These are phyloP conservation scores for Mrakia hoshinonis DNA, from an alignment of 768 basidiomycete genomes.

Conservation along the genomic window DNA sequence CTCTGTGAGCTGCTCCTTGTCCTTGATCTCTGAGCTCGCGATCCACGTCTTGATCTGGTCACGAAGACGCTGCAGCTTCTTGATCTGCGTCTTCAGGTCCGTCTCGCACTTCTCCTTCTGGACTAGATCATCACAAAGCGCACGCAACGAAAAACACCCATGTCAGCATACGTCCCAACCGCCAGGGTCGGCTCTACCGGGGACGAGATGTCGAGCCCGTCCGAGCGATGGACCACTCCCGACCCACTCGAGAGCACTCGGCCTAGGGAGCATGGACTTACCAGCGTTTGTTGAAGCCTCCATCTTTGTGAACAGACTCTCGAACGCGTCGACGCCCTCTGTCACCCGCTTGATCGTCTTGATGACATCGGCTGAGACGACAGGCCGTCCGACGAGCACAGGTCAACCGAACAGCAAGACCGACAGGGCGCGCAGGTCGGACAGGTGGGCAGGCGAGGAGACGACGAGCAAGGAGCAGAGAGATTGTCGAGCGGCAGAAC, in stretches of 20 bases:
- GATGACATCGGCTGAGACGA: conserved; percentile 82
- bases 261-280: conserved; percentile 36
- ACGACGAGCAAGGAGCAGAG: background rate
- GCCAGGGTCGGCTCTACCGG: background rate
- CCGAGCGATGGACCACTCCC: conserved; percentile 1
- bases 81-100: conserved; percentile 96
- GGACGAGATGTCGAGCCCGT: background rate
- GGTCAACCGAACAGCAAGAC: no score
- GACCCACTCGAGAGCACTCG: background rate
- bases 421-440: background rate
- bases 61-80: conserved; percentile 74
- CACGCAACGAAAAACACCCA: no score
- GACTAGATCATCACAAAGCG: background rate
- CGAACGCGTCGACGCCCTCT: conserved; percentile 63
- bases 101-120: conserved; percentile 49
- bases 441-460: background rate
- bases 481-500: background rate
- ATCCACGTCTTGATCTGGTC: conserved; percentile 96
- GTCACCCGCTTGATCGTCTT: conserved; percentile 93
- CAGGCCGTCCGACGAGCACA: no score
- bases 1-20: conserved; percentile 84
- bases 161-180: background rate
- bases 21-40: conserved; percentile 95
- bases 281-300: conserved; percentile 79
- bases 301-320: conserved; percentile 92